phyloP scores from a whole-genome alignment of 495 filamentous ascomycete genomes.

The Penicillium desertorum region DNA sequence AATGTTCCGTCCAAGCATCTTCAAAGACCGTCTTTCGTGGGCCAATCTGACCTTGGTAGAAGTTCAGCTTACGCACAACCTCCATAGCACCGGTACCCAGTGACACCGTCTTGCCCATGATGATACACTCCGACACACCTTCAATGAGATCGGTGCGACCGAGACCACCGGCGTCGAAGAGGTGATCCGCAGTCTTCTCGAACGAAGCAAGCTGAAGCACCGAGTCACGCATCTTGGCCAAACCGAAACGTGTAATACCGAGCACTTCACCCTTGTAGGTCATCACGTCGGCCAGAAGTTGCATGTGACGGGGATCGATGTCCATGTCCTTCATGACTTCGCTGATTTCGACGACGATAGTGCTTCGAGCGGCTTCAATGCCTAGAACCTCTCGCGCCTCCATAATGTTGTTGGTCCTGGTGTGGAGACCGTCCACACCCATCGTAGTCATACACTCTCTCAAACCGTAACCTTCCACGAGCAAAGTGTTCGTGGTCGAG shows the following conservation, averaged over 20 bases:
- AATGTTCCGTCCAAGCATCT: slow-evolving; percentile 60
- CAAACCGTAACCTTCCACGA: slow-evolving; percentile 95
- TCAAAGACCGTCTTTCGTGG: slow-evolving; percentile 73
- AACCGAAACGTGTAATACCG: slow-evolving; percentile 95
- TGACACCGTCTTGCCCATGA: slow-evolving; percentile 91
- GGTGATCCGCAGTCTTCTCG: slow-evolving; percentile 96
- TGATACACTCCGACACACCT: slow-evolving; percentile 95
- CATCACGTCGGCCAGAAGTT: slow-evolving; percentile 98
- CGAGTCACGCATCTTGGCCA: slow-evolving; percentile 94
- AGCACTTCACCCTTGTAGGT: slow-evolving; percentile 97
- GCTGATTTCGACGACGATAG: slow-evolving; percentile 78
- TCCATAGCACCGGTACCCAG: slow-evolving; percentile 91
- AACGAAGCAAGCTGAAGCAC: slow-evolving; percentile 95
- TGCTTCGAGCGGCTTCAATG: slow-evolving; percentile 88
- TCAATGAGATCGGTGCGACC: slow-evolving; percentile 88
- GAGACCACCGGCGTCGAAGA: slow-evolving; percentile 89
- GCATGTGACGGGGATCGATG: slow-evolving; percentile 98
- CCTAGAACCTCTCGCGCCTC: slow-evolving; percentile 90
- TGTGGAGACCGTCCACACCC: slow-evolving; percentile 73
- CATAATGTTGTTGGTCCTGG: slow-evolving; percentile 82
- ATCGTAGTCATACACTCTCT: slow-evolving; percentile 86
- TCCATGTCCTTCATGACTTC: slow-evolving; percentile 87
- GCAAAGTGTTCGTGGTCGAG: slow-evolving; percentile 60
- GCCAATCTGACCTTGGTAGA: slow-evolving; percentile 62
- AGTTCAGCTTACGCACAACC: slow-evolving; percentile 72